Evolutionary conservation across 495 filamentous ascomycete genomes (phyloP).

Genomic region (Penicillium samsonianum): DNA sequence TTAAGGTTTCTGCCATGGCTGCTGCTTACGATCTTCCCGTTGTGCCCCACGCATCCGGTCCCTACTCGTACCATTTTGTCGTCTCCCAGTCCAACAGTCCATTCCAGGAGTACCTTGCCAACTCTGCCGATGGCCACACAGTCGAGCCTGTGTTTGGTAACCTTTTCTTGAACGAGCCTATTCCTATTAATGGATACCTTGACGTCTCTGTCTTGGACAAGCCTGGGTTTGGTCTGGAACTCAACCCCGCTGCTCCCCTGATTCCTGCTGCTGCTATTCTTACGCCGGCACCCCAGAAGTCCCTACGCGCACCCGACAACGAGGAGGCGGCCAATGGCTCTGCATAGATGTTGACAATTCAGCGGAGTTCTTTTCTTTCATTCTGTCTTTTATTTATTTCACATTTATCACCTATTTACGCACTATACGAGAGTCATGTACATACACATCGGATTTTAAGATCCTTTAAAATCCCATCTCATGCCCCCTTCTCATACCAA

Average conservation of each 20-base stretch:
- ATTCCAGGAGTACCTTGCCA: slow-evolving; percentile 93
- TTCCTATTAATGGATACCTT: slow-evolving; percentile 78
- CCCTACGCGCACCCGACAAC: slow-evolving; percentile 49
- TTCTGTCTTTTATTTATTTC: slow-evolving; percentile 11
- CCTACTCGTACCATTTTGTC: slow-evolving; percentile 94
- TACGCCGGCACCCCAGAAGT: slow-evolving; percentile 66
- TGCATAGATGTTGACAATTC: slow-evolving; percentile 9
- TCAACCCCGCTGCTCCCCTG: slow-evolving; percentile 78
- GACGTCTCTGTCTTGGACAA: slow-evolving; percentile 78
- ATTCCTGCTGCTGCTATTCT: slow-evolving; percentile 72
- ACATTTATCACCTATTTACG: slow-evolving; percentile 11
- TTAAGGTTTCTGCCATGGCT: slow-evolving; percentile 84
- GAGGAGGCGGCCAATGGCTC: slow-evolving; percentile 31
- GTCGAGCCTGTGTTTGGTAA: slow-evolving; percentile 90
- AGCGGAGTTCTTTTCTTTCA: slow-evolving; percentile 2
- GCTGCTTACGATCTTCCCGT: slow-evolving; percentile 91
- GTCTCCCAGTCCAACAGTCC: slow-evolving; percentile 87
- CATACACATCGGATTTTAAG: slow-evolving; percentile 1
- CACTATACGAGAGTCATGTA: slow-evolving; percentile 6
- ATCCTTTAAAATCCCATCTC: neutral
- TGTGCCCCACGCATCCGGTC: slow-evolving; percentile 88
- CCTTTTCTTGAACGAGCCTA: slow-evolving; percentile 86
- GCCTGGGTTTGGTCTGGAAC: slow-evolving; percentile 85
- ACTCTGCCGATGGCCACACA: slow-evolving; percentile 84
- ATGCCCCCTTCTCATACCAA: no score